A percentile compares a stretch with the other conserved stretches of the same genome.
Evolutionary conservation across 805 yeast genomes (phyloP).

Genomic region (Ogataea populi-albae): DNA sequence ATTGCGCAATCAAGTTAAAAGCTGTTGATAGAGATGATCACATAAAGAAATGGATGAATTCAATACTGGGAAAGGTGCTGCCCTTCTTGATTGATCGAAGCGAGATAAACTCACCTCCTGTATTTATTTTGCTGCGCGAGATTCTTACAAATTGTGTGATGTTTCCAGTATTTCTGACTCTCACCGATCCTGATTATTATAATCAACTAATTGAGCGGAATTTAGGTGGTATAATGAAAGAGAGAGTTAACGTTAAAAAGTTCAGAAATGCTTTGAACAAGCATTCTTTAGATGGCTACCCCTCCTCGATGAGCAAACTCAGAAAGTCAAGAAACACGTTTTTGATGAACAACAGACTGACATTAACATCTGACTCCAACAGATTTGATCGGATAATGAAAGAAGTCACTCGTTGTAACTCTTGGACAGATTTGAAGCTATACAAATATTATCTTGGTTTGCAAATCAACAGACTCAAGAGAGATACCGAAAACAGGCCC

Average conservation of each 20-base stretch:
- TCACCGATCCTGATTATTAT: slow-evolving; percentile 74
- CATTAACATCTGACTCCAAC: slow-evolving; percentile 38
- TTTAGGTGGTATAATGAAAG: slow-evolving; percentile 64
- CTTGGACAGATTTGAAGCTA: slow-evolving; percentile 46
- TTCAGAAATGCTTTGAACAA: slow-evolving; percentile 67
- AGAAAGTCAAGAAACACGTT: slow-evolving; percentile 16
- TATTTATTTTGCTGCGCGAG: slow-evolving; percentile 54
- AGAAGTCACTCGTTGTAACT: slow-evolving; percentile 31
- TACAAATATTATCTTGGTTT: slow-evolving; percentile 44
- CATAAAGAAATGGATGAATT: slow-evolving; percentile 50
- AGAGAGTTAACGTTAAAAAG: slow-evolving; percentile 69
- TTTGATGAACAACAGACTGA: slow-evolving; percentile 33
- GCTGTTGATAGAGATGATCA: slow-evolving; percentile 36
- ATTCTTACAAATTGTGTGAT: slow-evolving; percentile 58
- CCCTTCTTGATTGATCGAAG: slow-evolving; percentile 47
- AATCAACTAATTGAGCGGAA: slow-evolving; percentile 59
- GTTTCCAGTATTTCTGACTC: slow-evolving; percentile 46
- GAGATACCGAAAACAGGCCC: slow-evolving; percentile 29
- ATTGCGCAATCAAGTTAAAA: slow-evolving; percentile 49
- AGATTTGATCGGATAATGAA: slow-evolving; percentile 41
- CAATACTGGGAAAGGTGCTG: slow-evolving; percentile 39
- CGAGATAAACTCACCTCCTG: slow-evolving; percentile 49
- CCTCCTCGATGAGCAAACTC: slow-evolving; percentile 1
- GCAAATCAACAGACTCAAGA: slow-evolving; percentile 42
- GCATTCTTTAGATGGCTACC: slow-evolving; percentile 42